These are phyloP conservation scores for Zygoascus bituminiphila DNA, from an alignment of 805 yeast species.

Conservation along the genomic window DNA sequence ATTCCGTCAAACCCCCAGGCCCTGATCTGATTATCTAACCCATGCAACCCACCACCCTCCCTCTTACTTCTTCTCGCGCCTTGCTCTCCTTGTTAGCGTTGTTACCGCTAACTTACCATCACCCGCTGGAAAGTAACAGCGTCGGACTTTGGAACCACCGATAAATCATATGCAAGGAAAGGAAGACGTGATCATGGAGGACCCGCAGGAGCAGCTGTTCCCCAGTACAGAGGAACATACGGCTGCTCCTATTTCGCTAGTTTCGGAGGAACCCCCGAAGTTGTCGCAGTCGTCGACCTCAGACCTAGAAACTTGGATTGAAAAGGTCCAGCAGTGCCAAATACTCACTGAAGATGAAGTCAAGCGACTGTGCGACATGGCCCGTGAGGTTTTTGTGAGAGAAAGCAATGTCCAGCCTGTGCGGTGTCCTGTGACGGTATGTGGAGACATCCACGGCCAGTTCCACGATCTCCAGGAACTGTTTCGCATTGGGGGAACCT, in stretches of 20 bases:
- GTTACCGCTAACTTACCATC: background rate
- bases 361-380: slow-evolving; percentile 75
- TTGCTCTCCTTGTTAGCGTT: background rate
- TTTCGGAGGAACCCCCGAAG: background rate
- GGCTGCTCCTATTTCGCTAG: background rate
- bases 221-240: background rate
- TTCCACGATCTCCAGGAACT: slow-evolving; percentile 91
- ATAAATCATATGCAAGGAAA: background rate
- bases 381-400: slow-evolving; percentile 62
- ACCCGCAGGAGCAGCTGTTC: slow-evolving; percentile 2
- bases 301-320: slow-evolving; percentile 85
- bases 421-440: slow-evolving; percentile 88
- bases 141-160: too few species aligned
- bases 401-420: slow-evolving; percentile 96
- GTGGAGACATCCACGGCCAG: slow-evolving; percentile 96
- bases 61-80: background rate
- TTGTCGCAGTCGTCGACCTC: background rate
- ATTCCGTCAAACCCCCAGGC: too few species aligned
- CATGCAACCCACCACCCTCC: background rate
- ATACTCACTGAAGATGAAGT: slow-evolving; percentile 77
- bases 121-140: too few species aligned
- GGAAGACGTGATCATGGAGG: slow-evolving; percentile 9
- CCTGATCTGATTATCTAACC: background rate
- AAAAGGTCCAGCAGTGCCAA: slow-evolving; percentile 66
- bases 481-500: slow-evolving; percentile 88